Percentiles rank a stretch among this genome's conserved stretches.
Conservation (phyloP, 768 basidiomycete species). For the Amanita muscaria region DNA sequence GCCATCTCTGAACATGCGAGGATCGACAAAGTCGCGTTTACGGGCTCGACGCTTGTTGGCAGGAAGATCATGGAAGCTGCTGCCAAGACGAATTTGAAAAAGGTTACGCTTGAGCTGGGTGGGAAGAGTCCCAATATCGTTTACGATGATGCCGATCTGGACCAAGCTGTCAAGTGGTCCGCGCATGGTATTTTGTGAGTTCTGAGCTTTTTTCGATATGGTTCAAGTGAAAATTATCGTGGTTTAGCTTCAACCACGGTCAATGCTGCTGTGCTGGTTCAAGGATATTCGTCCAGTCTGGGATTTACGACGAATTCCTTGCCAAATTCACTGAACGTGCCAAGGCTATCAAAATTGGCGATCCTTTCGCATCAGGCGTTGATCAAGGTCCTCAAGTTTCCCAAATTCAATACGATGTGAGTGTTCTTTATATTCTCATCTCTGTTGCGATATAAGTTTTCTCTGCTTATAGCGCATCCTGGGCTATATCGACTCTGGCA, state of each 20-base stretch:
- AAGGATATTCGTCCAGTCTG: conserved; percentile 74
- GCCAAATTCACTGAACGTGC: conserved; percentile 43
- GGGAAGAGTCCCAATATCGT: conserved; percentile 69
- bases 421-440: too few species aligned
- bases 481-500: conserved; percentile 68
- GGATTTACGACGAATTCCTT: conserved; percentile 76
- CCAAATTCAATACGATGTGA: conserved; percentile 56
- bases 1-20: conserved; percentile 63
- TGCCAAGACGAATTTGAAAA: conserved; percentile 76
- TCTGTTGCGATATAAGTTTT: too few species aligned
- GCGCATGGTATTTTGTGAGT: conserved; percentile 66
- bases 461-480: conserved; percentile 54
- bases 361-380: conserved; percentile 51
- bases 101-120: conserved; percentile 75
- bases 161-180: conserved; percentile 68
- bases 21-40: conserved; percentile 79
- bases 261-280: conserved; percentile 80
- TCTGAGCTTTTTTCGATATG: background rate
- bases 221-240: background rate
- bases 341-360: conserved; percentile 47
- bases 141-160: conserved; percentile 65
- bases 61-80: conserved; percentile 75
- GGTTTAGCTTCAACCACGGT: conserved; percentile 51
- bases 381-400: conserved; percentile 73
- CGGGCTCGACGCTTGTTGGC: conserved; percentile 75